These are phyloP conservation scores for Amesomyces nigricolor DNA, from an alignment of 2,329 filamentous ascomycete genomes.

Conservation along the genomic window DNA sequence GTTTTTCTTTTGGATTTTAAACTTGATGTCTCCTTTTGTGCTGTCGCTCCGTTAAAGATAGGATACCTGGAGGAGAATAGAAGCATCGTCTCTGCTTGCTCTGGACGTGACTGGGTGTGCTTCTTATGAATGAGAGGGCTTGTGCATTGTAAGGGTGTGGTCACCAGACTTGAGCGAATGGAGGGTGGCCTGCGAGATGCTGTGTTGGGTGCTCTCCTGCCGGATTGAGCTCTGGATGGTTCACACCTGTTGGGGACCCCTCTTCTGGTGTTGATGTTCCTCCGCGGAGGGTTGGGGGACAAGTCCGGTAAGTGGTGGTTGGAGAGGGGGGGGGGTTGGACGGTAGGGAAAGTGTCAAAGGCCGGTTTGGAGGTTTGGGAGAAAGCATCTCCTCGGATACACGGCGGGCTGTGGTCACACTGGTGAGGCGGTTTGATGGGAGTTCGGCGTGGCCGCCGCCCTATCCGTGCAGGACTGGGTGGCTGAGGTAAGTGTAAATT, in stretches of 20 bases:
- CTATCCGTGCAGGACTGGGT: not conserved
- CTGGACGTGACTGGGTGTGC: not conserved
- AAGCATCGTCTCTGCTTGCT: not conserved
- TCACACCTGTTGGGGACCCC: not conserved
- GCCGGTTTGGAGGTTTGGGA: no score
- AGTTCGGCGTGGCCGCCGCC: no score
- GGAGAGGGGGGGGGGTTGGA: not conserved
- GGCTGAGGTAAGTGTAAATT: no score
- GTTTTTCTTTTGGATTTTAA: not conserved
- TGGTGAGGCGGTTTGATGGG: no score
- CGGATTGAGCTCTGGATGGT: not conserved
- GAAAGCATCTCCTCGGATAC: no score
- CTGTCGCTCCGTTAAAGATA: not conserved
- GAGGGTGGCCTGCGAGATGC: not conserved
- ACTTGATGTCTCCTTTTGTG: no score
- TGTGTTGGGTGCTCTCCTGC: not conserved
- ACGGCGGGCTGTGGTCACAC: no score
- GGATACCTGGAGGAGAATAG: not conserved
- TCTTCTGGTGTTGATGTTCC: conserved; percentile 1
- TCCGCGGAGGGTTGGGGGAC: not conserved
- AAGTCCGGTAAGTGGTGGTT: no score
- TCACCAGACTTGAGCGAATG: not conserved
- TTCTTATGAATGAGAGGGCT: not conserved
- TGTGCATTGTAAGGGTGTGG: not conserved
- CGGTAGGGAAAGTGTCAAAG: not conserved